These are phyloP conservation scores for Laetiporus sulphureus DNA, from an alignment of 1,284 basidiomycete genomes.

Conservation along the genomic window DNA sequence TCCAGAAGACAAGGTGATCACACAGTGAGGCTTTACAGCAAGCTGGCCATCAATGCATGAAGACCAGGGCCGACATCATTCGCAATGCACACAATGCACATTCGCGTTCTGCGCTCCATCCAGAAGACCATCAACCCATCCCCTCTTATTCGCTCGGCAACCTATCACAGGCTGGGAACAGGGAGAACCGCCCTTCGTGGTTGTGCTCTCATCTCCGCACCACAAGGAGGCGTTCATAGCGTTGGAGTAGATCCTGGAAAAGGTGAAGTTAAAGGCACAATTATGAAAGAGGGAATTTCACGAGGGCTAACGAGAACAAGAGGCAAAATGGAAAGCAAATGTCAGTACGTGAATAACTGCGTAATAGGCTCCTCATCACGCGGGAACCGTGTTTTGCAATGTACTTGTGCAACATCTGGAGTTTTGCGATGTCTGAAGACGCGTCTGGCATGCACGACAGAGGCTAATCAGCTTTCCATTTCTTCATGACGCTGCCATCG, in stretches of 20 bases:
- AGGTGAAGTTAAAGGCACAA: slow-evolving; percentile 76
- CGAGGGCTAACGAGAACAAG: slow-evolving; percentile 51
- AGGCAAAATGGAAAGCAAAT: slow-evolving; percentile 75
- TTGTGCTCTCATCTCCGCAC: slow-evolving; percentile 83
- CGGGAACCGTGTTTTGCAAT: too few relatives aligned
- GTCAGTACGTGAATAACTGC: slow-evolving; percentile 17
- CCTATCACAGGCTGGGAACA: slow-evolving; percentile 75
- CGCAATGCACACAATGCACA: slow-evolving; percentile 36
- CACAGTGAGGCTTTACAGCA: slow-evolving; percentile 74
- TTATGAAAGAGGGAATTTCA: slow-evolving; percentile 92
- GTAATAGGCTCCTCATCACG: too few relatives aligned
- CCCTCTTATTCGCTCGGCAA: slow-evolving; percentile 45
- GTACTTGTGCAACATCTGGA: too few relatives aligned
- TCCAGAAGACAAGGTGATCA: slow-evolving; percentile 59
- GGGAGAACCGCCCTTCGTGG: slow-evolving; percentile 80
- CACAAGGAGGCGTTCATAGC: slow-evolving; percentile 75
- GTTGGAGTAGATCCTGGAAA: slow-evolving; percentile 78
- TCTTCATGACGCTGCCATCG: slow-evolving; percentile 60
- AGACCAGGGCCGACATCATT: slow-evolving; percentile 65
- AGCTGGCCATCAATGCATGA: slow-evolving; percentile 78
- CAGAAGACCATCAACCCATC: slow-evolving; percentile 20
- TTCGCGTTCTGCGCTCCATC: slow-evolving; percentile 38
- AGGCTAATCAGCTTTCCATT: slow-evolving; percentile 70
- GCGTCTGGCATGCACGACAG: too few relatives aligned
- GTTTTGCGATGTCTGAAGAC: too few relatives aligned